These are phyloP conservation scores for Cydonia oblonga DNA, from an alignment of 331 rosid genomes.

Conservation along the genomic window DNA sequence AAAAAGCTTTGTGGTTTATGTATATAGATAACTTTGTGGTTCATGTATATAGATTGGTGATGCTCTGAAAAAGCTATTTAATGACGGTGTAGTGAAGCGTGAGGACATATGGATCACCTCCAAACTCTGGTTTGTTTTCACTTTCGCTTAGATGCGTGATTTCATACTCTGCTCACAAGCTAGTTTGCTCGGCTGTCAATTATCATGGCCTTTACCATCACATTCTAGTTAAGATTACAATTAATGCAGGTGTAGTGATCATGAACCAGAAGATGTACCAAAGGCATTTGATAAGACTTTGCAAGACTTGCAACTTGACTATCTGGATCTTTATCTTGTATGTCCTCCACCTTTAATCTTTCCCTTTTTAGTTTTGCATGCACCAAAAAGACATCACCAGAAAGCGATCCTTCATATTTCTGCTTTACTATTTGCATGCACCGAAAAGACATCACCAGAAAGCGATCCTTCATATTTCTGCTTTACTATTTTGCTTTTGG, in stretches of 20 bases:
- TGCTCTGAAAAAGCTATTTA: slow-evolving; percentile 41
- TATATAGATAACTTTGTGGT: background rate
- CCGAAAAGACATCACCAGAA: background rate
- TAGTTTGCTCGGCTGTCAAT: background rate
- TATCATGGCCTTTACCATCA: background rate
- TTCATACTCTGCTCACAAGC: background rate
- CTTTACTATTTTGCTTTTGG: background rate
- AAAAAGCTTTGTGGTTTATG: no score
- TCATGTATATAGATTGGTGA: slow-evolving; percentile 48
- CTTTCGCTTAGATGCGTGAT: background rate
- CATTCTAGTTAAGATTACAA: background rate
- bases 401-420: no score
- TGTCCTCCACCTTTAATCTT: background rate
- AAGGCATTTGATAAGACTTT: slow-evolving; percentile 48
- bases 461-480: background rate
- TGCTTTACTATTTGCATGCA: no score
- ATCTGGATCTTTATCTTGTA: slow-evolving; percentile 63
- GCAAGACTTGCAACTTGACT: slow-evolving; percentile 55
- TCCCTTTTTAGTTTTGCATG: background rate
- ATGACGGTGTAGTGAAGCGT: slow-evolving; percentile 43
- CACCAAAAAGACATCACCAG: no score
- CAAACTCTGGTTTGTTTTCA: slow-evolving; percentile 51
- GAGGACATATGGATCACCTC: slow-evolving; percentile 60
- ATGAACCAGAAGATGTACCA: slow-evolving; percentile 56
- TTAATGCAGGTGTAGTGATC: slow-evolving; percentile 48